Base-by-base conservation (phyloP, 441 rosid species). In the Euphorbia corollata region DNA sequence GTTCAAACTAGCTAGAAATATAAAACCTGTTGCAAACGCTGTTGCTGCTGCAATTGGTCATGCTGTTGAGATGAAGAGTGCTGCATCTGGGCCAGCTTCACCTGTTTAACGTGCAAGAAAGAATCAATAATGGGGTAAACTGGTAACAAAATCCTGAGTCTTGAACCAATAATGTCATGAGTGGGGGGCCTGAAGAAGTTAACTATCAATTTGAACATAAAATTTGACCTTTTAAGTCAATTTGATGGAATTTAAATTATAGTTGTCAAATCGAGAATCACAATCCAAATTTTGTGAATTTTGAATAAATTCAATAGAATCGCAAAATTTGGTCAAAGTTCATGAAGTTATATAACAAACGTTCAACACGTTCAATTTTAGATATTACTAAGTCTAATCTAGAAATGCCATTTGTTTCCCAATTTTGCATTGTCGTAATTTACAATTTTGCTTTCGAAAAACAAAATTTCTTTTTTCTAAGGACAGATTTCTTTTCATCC, bases 31-130 rank as follows among this genome's bases (percentile, higher is more conserved):
- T 68, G 82, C 72, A 75, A 41, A 55, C 80, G 81, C 50, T 78
- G 83, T 60, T 75, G 82, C 71, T 79, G 84, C 71, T 74, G 81
- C 79, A 80, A 60, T 62, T 79, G 84, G 39, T 83, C 85, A 73
- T 71, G 87, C 61, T 77, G 87, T 74, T 81, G 85, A 74, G 83
- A 82, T n/a, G 84, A 82, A 76, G 87, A 78, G 34, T 83, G 85
- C 60, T 79, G 86, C 80, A 78, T 75, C 74, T 84, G 88, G 19
- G 71, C 68, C 76, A 74, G 73, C 80, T 84, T 86, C 74, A 82
- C 80, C 88, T 86, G 80, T 73, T 36, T 63, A 74, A 78, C 53
- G 64, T 48, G 43, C 69, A 60, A 1, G 24, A 60, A 68, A 66
- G 6, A 64, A 20, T 60, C 23, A 71, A 60, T 64, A 6, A 24